Conservation (phyloP, 129 eudicot genomes). For the Cynara cardunculus region DNA sequence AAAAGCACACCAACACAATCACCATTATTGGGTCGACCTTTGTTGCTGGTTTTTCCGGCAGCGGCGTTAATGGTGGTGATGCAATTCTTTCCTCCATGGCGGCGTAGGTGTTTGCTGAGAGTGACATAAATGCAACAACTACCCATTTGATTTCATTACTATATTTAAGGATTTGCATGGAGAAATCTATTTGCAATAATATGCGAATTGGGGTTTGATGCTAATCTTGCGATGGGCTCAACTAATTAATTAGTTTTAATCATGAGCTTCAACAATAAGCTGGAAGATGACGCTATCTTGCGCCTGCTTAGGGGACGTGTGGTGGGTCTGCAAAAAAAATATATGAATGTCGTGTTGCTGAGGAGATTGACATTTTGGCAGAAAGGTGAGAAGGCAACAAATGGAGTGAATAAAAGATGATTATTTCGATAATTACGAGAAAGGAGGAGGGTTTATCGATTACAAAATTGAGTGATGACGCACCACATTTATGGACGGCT, state of each 20-base stretch:
- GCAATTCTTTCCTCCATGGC: neutral
- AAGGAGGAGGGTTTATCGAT: neutral
- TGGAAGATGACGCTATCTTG: constrained; percentile 1
- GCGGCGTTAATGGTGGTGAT: neutral
- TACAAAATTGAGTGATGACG: neutral
- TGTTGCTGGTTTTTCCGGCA: neutral
- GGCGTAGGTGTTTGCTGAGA: neutral
- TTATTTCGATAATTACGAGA: constrained; percentile 20
- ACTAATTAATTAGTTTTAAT: neutral
- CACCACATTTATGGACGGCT: constrained; percentile 23
- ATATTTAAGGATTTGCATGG: constrained; percentile 11
- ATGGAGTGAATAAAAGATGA: neutral
- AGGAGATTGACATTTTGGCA: constrained; percentile 20
- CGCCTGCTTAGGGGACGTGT: constrained; percentile 5
- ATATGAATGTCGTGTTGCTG: constrained; percentile 3
- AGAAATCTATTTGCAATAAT: neutral
- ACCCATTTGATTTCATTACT: neutral
- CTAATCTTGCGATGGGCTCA: constrained; percentile 4
- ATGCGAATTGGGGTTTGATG: neutral
- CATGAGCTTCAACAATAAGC: constrained; percentile 6
- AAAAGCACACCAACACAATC: constrained; percentile 33
- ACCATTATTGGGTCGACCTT: constrained; percentile 45
- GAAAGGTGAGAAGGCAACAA: constrained; percentile 21
- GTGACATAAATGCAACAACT: neutral
- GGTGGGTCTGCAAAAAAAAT: neutral